phyloP scores from a whole-genome alignment of 1,139 yeast genomes.

The Protomyces inundatus region DNA sequence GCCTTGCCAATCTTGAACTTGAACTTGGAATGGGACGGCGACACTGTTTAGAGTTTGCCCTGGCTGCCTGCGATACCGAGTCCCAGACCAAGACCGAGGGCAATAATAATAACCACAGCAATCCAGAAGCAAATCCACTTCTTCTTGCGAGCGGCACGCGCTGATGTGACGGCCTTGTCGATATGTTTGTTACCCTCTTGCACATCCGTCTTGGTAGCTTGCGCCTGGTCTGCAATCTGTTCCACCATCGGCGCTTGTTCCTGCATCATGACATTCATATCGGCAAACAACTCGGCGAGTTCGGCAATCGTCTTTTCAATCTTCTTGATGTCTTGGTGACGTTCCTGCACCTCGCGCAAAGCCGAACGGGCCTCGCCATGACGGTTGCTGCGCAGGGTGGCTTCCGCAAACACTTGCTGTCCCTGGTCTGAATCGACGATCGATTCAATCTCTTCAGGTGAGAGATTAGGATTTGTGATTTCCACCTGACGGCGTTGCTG shows the following conservation, averaged over 20 bases:
- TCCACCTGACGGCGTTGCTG: constrained; percentile 92
- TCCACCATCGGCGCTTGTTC: constrained; percentile 90
- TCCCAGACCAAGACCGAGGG: constrained; percentile 25
- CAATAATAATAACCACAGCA: constrained; percentile 35
- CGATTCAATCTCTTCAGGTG: constrained; percentile 72
- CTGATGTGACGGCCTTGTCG: constrained; percentile 79
- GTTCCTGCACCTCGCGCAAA: constrained; percentile 87
- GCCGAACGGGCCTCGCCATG: constrained; percentile 97
- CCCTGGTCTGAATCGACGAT: constrained; percentile 82
- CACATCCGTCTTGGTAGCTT: constrained; percentile 78
- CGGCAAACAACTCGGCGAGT: constrained; percentile 87
- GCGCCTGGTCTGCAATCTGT: constrained; percentile 75
- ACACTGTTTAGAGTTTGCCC: not conserved
- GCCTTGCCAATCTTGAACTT: no score
- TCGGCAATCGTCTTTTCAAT: constrained; percentile 95
- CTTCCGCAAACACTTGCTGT: constrained; percentile 91
- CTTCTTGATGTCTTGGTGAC: constrained; percentile 92
- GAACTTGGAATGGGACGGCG: no score
- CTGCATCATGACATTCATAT: constrained; percentile 93
- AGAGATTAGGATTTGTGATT: constrained; percentile 89
- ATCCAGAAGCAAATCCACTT: constrained; percentile 81
- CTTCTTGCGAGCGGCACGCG: constrained; percentile 87
- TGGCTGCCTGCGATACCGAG: constrained; percentile 9
- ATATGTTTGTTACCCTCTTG: constrained; percentile 95
- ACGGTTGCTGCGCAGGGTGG: constrained; percentile 83